A percentile compares a stretch with the other conserved stretches of the same genome.
Conservation (phyloP, 257 asterid genomes). For the Nicotiana paniculata region DNA sequence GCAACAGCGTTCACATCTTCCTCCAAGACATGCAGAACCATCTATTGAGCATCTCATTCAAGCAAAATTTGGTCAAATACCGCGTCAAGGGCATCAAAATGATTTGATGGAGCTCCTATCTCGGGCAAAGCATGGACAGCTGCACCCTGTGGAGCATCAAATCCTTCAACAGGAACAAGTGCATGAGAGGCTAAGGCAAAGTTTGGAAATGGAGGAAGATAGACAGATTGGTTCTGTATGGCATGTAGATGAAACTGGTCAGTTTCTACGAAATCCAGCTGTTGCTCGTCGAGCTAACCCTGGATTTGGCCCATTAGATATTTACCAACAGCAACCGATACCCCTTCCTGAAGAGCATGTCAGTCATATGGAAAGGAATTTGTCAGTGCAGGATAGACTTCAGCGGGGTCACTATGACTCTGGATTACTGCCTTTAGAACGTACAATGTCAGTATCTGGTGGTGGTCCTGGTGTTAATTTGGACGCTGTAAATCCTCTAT, state of each 20-base stretch:
- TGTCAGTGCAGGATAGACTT: constrained; percentile 63
- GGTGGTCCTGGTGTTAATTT: constrained; percentile 51
- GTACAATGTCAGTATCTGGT: constrained; percentile 53
- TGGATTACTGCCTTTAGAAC: constrained; percentile 59
- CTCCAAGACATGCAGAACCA: constrained; percentile 66
- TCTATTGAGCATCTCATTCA: constrained; percentile 82
- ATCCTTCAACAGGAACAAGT: constrained; percentile 70
- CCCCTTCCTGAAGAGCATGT: constrained; percentile 67
- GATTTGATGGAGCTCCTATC: constrained; percentile 71
- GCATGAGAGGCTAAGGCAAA: constrained; percentile 84
- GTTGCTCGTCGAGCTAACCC: constrained; percentile 47
- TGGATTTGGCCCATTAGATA: constrained; percentile 67
- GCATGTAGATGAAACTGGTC: constrained; percentile 71
- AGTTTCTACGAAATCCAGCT: constrained; percentile 56
- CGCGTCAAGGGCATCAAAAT: constrained; percentile 57
- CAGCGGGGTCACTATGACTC: constrained; percentile 69
- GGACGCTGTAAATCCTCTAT: constrained; percentile 52
- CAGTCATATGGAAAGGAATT: constrained; percentile 56
- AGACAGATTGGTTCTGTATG: constrained; percentile 55
- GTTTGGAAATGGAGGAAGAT: constrained; percentile 82
- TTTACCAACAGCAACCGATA: constrained; percentile 56
- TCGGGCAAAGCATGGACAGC: constrained; percentile 69
- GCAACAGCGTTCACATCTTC: constrained; percentile 65
- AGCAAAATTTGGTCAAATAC: constrained; percentile 66
- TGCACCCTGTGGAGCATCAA: constrained; percentile 80